A percentile compares a stretch with the other conserved stretches of the same genome.
Conservation (phyloP, 768 basidiomycete genomes). For the Clavulina sp. region DNA sequence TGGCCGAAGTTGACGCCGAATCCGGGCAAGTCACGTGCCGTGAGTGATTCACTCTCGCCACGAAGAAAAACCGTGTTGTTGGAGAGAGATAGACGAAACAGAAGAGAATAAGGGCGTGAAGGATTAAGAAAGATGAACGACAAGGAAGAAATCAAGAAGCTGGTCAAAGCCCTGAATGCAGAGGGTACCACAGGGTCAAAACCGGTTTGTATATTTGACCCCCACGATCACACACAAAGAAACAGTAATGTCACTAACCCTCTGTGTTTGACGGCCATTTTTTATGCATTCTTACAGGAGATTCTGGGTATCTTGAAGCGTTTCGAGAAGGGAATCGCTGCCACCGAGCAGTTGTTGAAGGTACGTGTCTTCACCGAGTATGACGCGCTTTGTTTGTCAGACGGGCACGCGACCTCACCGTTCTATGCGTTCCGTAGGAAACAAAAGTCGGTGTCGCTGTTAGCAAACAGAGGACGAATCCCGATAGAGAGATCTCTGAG, state of each 20-base stretch:
- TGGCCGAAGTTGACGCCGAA: too few relatives aligned
- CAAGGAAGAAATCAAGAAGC: slow-evolving; percentile 51
- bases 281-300: slow-evolving; percentile 5
- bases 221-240: background rate
- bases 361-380: slow-evolving; percentile 8
- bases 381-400: background rate
- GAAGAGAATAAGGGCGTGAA: background rate
- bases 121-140: slow-evolving; percentile 10
- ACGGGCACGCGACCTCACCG: background rate
- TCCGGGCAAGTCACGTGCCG: too few relatives aligned
- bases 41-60: too few relatives aligned
- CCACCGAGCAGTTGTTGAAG: slow-evolving; percentile 14
- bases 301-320: slow-evolving; percentile 5
- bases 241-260: slow-evolving; percentile 1
- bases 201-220: slow-evolving; percentile 31
- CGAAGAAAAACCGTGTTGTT: background rate
- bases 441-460: slow-evolving; percentile 87
- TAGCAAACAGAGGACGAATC: slow-evolving; percentile 67
- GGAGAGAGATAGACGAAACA: background rate
- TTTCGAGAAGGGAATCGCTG: slow-evolving; percentile 12
- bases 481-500: slow-evolving; percentile 54
- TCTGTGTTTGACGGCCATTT: background rate
- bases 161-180: slow-evolving; percentile 62
- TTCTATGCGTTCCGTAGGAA: slow-evolving; percentile 43
- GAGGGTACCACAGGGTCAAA: slow-evolving; percentile 16